Evolutionary conservation across 2,329 filamentous ascomycete genomes (phyloP).

Genomic region (Amauroascus niger): DNA sequence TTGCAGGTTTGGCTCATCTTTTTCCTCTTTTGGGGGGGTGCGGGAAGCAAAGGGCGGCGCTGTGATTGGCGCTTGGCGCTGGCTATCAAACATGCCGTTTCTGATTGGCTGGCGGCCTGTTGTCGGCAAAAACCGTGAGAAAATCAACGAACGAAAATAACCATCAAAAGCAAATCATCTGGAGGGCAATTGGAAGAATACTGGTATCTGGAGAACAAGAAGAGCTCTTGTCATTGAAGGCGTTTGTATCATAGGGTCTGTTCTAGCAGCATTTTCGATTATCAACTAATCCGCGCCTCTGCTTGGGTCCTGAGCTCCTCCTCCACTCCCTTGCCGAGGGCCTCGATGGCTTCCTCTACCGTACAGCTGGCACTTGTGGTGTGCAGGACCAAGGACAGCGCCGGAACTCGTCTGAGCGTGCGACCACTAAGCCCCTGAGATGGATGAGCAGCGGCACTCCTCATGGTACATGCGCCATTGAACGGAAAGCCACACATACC

Average conservation of each 20-base stretch:
- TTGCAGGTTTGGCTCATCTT: too few species aligned
- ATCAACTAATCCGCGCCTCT: constrained; percentile 10
- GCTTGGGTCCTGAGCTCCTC: constrained; percentile 25
- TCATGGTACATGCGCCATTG: not conserved
- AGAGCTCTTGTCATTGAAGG: too few species aligned
- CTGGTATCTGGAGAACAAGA: too few species aligned
- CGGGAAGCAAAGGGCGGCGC: too few species aligned
- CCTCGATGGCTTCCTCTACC: constrained; percentile 32
- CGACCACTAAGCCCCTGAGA: constrained; percentile 35
- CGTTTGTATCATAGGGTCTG: too few species aligned
- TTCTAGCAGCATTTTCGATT: too few species aligned
- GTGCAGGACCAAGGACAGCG: constrained; percentile 35
- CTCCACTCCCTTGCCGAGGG: constrained; percentile 29
- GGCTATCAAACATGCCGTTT: constrained; percentile 13
- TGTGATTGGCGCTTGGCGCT: constrained; percentile 13
- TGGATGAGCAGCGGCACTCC: not conserved
- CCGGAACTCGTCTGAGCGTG: constrained; percentile 34
- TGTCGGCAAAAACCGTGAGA: constrained; percentile 6
- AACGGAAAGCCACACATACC: constrained; percentile 20
- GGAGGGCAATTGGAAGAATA: too few species aligned
- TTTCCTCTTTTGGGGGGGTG: not conserved
- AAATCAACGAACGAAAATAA: too few species aligned
- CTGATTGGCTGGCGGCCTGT: constrained; percentile 15
- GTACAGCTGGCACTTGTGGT: constrained; percentile 27
- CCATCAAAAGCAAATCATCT: too few species aligned